phyloP scores from a whole-genome alignment of 768 basidiomycete species.

The Boletus reticulatus region DNA sequence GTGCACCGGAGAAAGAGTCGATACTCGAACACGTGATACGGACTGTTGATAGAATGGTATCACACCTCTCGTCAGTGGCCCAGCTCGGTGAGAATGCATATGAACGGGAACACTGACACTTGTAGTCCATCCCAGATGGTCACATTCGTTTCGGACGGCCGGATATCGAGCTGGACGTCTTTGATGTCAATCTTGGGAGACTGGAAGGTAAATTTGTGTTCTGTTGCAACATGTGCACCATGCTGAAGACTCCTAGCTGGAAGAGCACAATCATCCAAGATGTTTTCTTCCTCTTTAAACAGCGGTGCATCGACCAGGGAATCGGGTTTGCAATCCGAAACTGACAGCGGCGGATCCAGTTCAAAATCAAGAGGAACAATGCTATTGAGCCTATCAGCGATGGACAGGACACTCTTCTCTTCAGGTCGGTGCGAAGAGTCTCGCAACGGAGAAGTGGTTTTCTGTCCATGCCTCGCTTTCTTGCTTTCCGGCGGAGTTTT shows the following conservation, averaged over 20 bases:
- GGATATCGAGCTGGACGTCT: constrained; percentile 17
- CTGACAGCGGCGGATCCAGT: not conserved
- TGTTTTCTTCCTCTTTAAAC: not conserved
- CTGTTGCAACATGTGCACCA: not conserved
- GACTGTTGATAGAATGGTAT: constrained; percentile 4
- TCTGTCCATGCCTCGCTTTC: not conserved
- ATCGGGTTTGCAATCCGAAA: not conserved
- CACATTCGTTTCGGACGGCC: constrained; percentile 10
- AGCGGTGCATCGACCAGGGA: not conserved
- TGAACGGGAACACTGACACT: constrained; percentile 14
- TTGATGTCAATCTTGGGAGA: not conserved
- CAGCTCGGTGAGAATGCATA: not conserved
- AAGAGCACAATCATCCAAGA: not conserved
- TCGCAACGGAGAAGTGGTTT: not conserved
- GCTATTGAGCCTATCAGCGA: constrained; percentile 4
- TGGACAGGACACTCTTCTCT: not conserved
- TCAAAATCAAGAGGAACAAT: not conserved
- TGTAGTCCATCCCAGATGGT: constrained; percentile 27
- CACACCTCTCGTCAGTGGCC: not conserved
- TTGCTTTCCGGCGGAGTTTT: not conserved
- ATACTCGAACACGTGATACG: constrained; percentile 21
- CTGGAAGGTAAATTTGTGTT: not conserved
- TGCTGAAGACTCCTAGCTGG: not conserved
- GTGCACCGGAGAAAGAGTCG: constrained; percentile 23
- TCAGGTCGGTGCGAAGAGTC: not conserved